A percentile compares a stretch with the other conserved stretches of the same genome.
These are phyloP conservation scores for Chalciporus piperatus DNA, from an alignment of 768 basidiomycete species.

Conservation along the genomic window DNA sequence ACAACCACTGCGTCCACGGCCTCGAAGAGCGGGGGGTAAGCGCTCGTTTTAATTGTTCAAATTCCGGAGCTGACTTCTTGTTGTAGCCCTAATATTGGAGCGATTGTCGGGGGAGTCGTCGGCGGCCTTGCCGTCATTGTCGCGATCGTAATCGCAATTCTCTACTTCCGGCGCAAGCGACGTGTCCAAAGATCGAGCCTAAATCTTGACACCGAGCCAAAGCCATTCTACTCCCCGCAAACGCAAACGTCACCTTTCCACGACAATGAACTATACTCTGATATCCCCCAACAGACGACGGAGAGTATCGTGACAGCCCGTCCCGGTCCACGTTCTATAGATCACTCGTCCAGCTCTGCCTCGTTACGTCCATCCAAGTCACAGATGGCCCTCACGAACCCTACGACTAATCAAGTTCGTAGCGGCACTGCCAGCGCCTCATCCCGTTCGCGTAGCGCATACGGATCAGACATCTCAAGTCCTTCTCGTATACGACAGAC, in stretches of 20 bases:
- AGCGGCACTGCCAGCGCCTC: background rate
- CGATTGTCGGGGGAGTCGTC: conserved; percentile 10
- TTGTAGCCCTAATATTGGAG: conserved; percentile 5
- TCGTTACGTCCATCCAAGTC: conserved; percentile 2
- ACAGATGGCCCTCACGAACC: background rate
- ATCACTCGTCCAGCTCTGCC: background rate
- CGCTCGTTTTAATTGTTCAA: no score
- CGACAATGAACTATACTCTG: background rate
- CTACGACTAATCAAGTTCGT: background rate
- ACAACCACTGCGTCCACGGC: background rate
- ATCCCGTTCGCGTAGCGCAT: background rate
- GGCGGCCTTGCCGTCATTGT: conserved; percentile 11
- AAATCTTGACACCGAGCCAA: background rate
- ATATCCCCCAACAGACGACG: background rate
- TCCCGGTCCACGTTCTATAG: background rate
- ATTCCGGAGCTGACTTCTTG: background rate
- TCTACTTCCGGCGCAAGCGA: conserved; percentile 4
- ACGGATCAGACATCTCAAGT: background rate
- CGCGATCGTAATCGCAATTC: background rate
- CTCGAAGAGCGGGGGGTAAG: background rate
- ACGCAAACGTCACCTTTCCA: background rate
- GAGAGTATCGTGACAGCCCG: background rate
- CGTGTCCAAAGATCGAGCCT: background rate
- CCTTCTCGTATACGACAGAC: conserved; percentile 5
- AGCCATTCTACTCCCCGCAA: background rate